These are phyloP conservation scores for Lasiodiplodia sp. DNA, from an alignment of 2,329 filamentous ascomycete species.

Conservation along the genomic window DNA sequence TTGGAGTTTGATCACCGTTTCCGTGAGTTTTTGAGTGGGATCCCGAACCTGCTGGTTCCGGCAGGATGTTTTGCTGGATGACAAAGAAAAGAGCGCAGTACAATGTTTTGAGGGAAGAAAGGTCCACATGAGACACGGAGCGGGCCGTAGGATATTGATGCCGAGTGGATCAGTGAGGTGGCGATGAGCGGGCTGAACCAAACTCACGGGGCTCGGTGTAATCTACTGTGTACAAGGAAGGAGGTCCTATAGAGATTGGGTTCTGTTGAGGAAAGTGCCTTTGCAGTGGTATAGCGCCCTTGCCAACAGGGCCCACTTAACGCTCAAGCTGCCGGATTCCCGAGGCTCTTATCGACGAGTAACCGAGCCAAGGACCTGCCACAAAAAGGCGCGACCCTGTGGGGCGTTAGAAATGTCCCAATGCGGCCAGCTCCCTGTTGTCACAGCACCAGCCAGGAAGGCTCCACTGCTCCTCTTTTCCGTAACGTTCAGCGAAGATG, in stretches of 20 bases:
- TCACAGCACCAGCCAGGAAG: constrained; percentile 14
- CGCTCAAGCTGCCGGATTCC: background rate
- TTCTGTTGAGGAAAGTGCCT: too few relatives aligned
- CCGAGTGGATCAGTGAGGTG: background rate
- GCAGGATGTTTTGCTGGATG: too few relatives aligned
- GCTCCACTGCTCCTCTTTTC: constrained; percentile 19
- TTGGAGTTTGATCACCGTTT: too few relatives aligned
- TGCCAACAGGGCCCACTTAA: background rate
- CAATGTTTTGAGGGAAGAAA: too few relatives aligned
- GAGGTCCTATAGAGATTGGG: too few relatives aligned
- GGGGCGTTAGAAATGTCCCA: background rate
- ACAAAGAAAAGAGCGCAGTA: too few relatives aligned
- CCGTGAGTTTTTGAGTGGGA: too few relatives aligned
- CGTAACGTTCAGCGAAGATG: background rate
- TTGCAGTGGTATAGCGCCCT: too few relatives aligned
- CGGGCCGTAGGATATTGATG: background rate
- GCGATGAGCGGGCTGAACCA: background rate
- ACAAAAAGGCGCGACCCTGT: background rate
- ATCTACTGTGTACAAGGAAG: too few relatives aligned
- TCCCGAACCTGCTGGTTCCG: too few relatives aligned
- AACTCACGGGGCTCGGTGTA: too few relatives aligned
- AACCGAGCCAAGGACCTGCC: constrained; percentile 7
- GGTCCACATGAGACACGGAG: background rate
- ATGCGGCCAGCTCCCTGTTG: constrained; percentile 3
- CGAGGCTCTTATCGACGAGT: background rate